A percentile compares a stretch with the other conserved stretches of the same genome.
phyloP scores from a whole-genome alignment of 768 basidiomycete genomes.

The Mrakia blollopis region DNA sequence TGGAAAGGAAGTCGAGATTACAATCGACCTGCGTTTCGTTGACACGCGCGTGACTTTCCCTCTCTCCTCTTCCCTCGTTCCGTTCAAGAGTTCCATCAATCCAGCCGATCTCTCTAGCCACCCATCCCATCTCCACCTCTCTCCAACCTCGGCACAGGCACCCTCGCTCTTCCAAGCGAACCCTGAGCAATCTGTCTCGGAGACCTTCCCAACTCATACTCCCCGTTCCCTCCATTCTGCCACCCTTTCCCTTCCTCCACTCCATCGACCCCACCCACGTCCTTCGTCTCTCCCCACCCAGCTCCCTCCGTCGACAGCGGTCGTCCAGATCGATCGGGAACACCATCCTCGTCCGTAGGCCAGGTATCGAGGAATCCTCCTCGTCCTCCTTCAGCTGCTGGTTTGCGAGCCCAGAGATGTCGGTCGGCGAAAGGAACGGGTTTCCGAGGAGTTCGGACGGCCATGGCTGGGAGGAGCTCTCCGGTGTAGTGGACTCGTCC shows the following conservation, averaged over 20 bases:
- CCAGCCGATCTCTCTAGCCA: not conserved
- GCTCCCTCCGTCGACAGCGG: not conserved
- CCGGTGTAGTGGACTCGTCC: conserved; percentile 23
- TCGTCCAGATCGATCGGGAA: not conserved
- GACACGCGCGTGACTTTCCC: not conserved
- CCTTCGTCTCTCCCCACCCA: conserved; percentile 4
- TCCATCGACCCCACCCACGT: conserved; percentile 21
- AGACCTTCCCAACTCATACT: conserved; percentile 13
- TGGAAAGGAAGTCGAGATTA: not conserved
- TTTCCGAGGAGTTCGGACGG: conserved; percentile 27
- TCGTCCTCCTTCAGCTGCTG: conserved; percentile 1
- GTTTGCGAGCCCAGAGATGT: conserved; percentile 22
- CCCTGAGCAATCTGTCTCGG: conserved; percentile 3
- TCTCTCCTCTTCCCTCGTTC: not conserved
- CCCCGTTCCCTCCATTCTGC: conserved; percentile 18
- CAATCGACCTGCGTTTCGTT: too few species aligned
- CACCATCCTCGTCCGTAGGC: not conserved
- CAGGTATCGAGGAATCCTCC: conserved; percentile 18
- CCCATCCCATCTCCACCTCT: conserved; percentile 26
- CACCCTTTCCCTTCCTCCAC: conserved; percentile 6
- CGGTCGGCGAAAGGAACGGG: conserved; percentile 26
- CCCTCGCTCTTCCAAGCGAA: conserved; percentile 7
- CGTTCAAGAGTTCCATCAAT: not conserved
- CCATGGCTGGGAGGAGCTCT: conserved; percentile 31
- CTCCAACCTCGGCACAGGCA: conserved; percentile 17